These are phyloP conservation scores for Tanacetum coccineum DNA, from an alignment of 129 eudicot species.

Conservation along the genomic window DNA sequence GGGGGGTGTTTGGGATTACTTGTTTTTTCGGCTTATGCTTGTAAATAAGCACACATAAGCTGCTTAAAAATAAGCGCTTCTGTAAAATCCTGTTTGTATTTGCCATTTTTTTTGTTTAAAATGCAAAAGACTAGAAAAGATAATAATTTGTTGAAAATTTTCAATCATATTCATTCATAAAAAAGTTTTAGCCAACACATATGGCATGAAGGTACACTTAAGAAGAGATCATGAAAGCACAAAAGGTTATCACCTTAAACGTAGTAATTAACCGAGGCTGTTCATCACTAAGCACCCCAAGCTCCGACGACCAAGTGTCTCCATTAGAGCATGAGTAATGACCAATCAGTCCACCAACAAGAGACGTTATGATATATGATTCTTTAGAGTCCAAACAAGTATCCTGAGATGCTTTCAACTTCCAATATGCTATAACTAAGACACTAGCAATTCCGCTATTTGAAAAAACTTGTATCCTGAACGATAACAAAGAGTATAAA, in stretches of 20 bases:
- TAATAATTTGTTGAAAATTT: too few relatives aligned
- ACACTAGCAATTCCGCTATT: conserved; percentile 72
- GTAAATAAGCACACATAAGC: too few relatives aligned
- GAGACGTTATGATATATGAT: conserved; percentile 54
- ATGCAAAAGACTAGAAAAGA: too few relatives aligned
- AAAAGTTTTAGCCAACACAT: neutral
- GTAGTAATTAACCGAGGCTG: conserved; percentile 86
- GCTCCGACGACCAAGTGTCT: conserved; percentile 99
- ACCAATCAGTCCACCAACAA: conserved; percentile 83
- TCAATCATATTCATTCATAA: too few relatives aligned
- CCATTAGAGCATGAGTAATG: conserved; percentile 94
- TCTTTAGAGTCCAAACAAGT: conserved; percentile 70
- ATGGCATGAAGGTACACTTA: neutral
- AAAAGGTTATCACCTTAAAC: conserved; percentile 54
- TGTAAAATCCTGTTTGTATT: too few relatives aligned
- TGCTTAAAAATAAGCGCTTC: too few relatives aligned
- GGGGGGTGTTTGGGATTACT: neutral
- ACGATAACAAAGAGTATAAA: too few relatives aligned
- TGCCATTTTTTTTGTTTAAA: too few relatives aligned
- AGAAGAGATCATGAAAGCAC: neutral
- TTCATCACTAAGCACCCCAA: conserved; percentile 86
- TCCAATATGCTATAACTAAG: conserved; percentile 55
- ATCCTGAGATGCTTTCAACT: conserved; percentile 58
- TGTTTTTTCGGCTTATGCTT: too few relatives aligned
- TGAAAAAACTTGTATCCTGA: conserved; percentile 75